Percentiles rank a stretch among this genome's conserved stretches.
phyloP scores from a whole-genome alignment of 2,329 filamentous ascomycete species.

The Xylariaceae sp. region DNA sequence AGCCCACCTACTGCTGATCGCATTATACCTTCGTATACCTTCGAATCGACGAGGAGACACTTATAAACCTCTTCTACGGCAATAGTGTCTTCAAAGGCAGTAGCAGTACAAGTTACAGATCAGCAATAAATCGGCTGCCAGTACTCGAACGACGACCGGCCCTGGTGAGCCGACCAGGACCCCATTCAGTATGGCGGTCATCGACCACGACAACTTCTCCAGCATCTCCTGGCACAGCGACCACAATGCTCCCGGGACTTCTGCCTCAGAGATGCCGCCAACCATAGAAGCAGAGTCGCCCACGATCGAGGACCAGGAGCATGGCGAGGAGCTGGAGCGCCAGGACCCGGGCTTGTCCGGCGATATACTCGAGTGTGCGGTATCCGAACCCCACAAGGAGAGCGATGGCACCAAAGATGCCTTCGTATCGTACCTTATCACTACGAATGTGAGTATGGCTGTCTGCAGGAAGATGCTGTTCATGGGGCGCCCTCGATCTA shows the following conservation, averaged over 20 bases:
- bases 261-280: constrained; percentile 16
- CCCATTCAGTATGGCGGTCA: constrained; percentile 33
- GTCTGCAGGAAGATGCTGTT: too few species aligned
- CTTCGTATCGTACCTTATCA: constrained; percentile 92
- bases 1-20: too few species aligned
- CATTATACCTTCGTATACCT: too few species aligned
- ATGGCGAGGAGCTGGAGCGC: constrained; percentile 37
- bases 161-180: too few species aligned
- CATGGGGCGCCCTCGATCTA: too few species aligned
- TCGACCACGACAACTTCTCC: constrained; percentile 65
- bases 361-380: constrained; percentile 75
- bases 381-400: constrained; percentile 82
- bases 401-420: constrained; percentile 94
- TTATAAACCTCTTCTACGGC: too few species aligned
- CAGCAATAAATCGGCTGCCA: too few species aligned
- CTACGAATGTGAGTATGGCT: constrained; percentile 70
- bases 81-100: too few species aligned
- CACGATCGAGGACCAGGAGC: constrained; percentile 27
- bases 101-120: too few species aligned
- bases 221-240: constrained; percentile 72
- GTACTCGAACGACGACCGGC: too few species aligned
- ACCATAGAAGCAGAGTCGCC: constrained; percentile 22
- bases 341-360: constrained; percentile 52
- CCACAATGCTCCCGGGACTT: constrained; percentile 34
- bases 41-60: too few species aligned